Percentiles rank a stretch among this genome's conserved stretches.
Evolutionary conservation across 2,329 filamentous ascomycete genomes (phyloP).

Genomic region (Venturia aucupariae): DNA sequence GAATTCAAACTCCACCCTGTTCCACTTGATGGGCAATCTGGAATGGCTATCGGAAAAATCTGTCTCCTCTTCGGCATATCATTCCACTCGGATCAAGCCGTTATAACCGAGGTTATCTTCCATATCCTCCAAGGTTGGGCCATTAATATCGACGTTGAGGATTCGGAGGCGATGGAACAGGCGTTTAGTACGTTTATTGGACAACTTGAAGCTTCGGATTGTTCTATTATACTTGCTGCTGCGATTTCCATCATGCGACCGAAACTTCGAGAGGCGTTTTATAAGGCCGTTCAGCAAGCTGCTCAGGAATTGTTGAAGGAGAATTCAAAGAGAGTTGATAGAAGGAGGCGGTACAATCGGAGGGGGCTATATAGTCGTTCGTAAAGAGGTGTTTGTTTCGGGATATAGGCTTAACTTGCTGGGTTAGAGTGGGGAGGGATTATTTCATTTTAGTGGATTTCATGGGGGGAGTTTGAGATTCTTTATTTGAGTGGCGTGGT

Average conservation of each 20-base stretch:
- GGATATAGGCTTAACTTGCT: neutral
- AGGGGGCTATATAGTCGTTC: neutral
- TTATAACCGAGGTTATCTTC: neutral
- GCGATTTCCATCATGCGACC: constrained; percentile 1
- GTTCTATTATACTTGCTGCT: neutral
- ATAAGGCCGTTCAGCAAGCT: neutral
- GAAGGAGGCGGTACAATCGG: neutral
- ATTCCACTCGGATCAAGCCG: neutral
- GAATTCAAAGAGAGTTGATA: neutral
- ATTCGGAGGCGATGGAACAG: neutral
- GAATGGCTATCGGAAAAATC: neutral
- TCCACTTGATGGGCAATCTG: neutral
- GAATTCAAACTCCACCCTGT: neutral
- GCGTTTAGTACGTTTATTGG: neutral
- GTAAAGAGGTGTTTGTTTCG: neutral
- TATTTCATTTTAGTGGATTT: neutral
- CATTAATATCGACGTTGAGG: neutral
- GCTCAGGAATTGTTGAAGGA: neutral
- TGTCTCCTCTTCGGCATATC: neutral
- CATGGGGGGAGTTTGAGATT: neutral
- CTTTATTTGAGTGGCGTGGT: neutral
- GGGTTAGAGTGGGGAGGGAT: neutral
- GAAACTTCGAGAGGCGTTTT: neutral
- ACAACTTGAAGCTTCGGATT: neutral
- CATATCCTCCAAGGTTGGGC: constrained; percentile 7